Evolutionary conservation across 1,284 basidiomycete species (phyloP), one percentile per base, ranked within the genome.

Genomic region (Trametes polyzona): DNA sequence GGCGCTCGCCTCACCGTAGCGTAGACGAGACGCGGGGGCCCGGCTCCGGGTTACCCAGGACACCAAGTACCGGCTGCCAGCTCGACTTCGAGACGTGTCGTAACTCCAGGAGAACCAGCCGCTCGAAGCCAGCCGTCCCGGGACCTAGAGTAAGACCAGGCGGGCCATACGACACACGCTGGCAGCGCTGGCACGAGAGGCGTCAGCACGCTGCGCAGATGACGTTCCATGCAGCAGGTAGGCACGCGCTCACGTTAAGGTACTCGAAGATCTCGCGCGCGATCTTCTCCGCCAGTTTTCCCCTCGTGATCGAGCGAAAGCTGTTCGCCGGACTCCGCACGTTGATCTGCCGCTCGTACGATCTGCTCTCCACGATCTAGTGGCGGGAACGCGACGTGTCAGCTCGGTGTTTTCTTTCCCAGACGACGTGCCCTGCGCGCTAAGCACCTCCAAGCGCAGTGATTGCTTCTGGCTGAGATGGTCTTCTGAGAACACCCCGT

Each of bases 51-150:
- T 40, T 32, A 48, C 43, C 8, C 14, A 55, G 16, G 12, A 66
- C 52, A 27, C 59, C 60, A 12, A 67, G 51, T 2, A 52, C 27
- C 2, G 65, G 61, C 52, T 67, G 65, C 63, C 63, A 67, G 27
- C 63, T 65, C 4, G 63, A 61, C 21, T 54, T 52, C 16, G 61
- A 63, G 11, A 64, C 59, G 42, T 63, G 63, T 26, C 48, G 52
- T 21, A 67, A 29, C 21, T 58, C 61, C n/a, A 57, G n/a, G 12
- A 67, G 49, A 8, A 62, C 56, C n/a, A 67, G 39, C 24, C 51
- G 41, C 21, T 61, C 59, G 43, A 60, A 61, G 0, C 49, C 51
- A 8, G 46, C 47, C 9, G 42, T 32, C 6, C 56, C 60, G n/a
- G 52, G 55, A 1, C 63, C 60, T 29, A 62, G 5, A 17, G 35